A percentile compares a stretch with the other conserved stretches of the same genome.
Conservation (phyloP, 805 yeast species). For the Lipomyces orientalis region DNA sequence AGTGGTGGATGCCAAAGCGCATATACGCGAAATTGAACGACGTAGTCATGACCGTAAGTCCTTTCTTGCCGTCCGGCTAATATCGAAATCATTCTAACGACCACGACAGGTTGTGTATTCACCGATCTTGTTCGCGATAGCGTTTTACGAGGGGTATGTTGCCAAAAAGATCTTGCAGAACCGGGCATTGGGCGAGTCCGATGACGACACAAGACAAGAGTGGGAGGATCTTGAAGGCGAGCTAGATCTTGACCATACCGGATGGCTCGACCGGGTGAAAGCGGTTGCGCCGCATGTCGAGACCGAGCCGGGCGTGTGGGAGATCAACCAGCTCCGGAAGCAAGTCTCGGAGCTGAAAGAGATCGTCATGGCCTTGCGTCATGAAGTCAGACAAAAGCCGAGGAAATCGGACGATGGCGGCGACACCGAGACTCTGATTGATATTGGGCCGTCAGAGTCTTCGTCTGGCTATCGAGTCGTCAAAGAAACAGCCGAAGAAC, state of each 20-base stretch:
- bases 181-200: slow-evolving; percentile 64
- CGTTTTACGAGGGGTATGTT: slow-evolving; percentile 65
- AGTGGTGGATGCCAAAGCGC: slow-evolving; percentile 46
- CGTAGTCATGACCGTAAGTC: slow-evolving; percentile 58
- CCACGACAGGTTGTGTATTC: slow-evolving; percentile 54
- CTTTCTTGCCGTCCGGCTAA: not conserved
- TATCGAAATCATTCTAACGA: not conserved
- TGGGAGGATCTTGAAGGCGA: slow-evolving; percentile 84
- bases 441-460: slow-evolving; percentile 12
- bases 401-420: not conserved
- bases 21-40: slow-evolving; percentile 56
- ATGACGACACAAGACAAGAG: slow-evolving; percentile 82
- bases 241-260: slow-evolving; percentile 56
- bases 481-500: not conserved
- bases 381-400: slow-evolving; percentile 6
- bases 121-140: slow-evolving; percentile 66
- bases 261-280: slow-evolving; percentile 60
- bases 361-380: slow-evolving; percentile 7
- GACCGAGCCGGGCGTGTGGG: slow-evolving; percentile 45
- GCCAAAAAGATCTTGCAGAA: slow-evolving; percentile 78
- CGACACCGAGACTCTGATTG: slow-evolving; percentile 19
- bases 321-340: slow-evolving; percentile 21
- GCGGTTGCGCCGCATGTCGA: slow-evolving; percentile 63
- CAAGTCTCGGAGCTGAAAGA: slow-evolving; percentile 23
- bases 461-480: not conserved